These are phyloP conservation scores for Ophiostoma tasmaniense DNA, from an alignment of 2,329 filamentous ascomycete species.

Conservation along the genomic window DNA sequence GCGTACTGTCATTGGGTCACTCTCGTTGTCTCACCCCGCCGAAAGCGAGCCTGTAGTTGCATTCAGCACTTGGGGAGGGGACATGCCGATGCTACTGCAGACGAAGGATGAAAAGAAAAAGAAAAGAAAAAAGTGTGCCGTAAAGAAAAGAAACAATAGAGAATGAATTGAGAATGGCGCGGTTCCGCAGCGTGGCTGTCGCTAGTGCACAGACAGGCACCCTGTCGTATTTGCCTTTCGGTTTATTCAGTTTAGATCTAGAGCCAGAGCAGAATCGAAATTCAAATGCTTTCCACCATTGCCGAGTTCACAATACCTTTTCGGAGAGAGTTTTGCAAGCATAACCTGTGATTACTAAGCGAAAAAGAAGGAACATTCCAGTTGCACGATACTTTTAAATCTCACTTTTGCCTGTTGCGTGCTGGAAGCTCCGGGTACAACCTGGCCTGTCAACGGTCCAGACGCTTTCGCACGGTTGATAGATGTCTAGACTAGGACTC, in stretches of 20 bases:
- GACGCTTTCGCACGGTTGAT: neutral
- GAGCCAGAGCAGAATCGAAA: neutral
- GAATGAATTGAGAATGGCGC: neutral
- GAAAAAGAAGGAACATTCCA: too few species aligned
- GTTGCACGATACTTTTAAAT: too few species aligned
- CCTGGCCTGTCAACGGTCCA: too few species aligned
- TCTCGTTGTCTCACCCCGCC: neutral
- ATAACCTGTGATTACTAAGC: too few species aligned
- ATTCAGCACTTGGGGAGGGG: neutral
- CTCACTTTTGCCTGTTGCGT: too few species aligned
- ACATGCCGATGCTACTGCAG: neutral
- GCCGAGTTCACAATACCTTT: neutral
- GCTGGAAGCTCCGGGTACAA: too few species aligned
- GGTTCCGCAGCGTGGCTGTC: neutral
- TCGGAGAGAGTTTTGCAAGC: neutral
- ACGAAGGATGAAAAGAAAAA: neutral
- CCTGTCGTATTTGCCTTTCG: neutral
- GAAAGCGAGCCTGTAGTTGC: neutral
- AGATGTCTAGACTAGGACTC: neutral
- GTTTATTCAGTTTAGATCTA: neutral
- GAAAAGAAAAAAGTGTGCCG: neutral
- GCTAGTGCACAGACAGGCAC: neutral
- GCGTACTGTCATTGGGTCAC: neutral
- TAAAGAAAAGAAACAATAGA: neutral
- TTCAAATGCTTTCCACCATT: too few species aligned